Evolutionary conservation across 2,329 filamentous ascomycete genomes (phyloP), one percentile per base, ranked within the genome.

Genomic region (Lecanicillium sp.): DNA sequence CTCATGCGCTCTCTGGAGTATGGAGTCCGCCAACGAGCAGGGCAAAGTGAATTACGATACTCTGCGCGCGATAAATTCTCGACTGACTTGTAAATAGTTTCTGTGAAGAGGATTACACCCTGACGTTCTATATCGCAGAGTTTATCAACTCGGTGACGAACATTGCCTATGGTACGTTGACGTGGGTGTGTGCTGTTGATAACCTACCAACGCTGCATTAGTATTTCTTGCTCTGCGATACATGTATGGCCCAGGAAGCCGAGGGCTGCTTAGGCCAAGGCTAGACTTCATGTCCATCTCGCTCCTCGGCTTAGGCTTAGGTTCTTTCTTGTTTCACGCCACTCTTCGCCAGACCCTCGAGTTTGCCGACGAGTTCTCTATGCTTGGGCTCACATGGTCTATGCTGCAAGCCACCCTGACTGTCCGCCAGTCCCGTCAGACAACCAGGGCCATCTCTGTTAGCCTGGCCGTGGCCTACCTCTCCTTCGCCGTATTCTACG

Each of bases 341-440:
- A 67, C 68, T 7, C 62, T 74, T 15, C 69, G 64, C 44, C 68
- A 70, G 41, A 57, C 57, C 1, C 58, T 69, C 5, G 66, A 74
- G 53, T 72, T 71, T 50, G 70, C 68, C 52, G 78, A 81, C 54
- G 78, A 82, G 55, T 62, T 81, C n/a, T 74, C 75, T 46, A 81
- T 80, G 78, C 69, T 80, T 24, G 61, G 75, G 11, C 68, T 79
- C 4, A 70, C 69, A 19, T 74, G 72, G 51, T 66, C 74, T 1
- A 67, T 81, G 47, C 64, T 81, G 5, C 73, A 78, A 40, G 70
- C 72, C 41, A 61, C 74, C 4, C 67, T 71, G 48, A 72, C 70
- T 11, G 65, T 68, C 29, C 64, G 71, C 36, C 68, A 73, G 23
- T 61, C 71, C 5, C 60, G 65, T 6, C 44, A 60, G 3, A 62